Conservation (phyloP, 345 rosid species). For the Gossypium turneri region DNA sequence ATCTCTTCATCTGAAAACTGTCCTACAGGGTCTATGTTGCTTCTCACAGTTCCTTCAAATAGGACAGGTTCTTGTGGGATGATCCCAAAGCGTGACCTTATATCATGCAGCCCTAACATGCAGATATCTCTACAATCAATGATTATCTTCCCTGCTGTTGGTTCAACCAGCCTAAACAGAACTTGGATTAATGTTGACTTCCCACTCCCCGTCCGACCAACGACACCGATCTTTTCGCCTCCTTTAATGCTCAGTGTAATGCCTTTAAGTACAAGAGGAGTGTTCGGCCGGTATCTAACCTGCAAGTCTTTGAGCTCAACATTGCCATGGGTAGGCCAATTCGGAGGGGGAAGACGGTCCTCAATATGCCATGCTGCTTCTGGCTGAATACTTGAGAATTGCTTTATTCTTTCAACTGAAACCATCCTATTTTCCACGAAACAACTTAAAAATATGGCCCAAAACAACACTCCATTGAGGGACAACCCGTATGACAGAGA, state of each 20-base stretch:
- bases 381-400: conserved; percentile 66
- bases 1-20: conserved; percentile 78
- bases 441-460: conserved; percentile 77
- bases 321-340: conserved; percentile 74
- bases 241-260: conserved; percentile 66
- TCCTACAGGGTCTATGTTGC: conserved; percentile 83
- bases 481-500: conserved; percentile 91
- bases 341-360: conserved; percentile 58
- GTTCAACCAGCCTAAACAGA: conserved; percentile 85
- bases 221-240: conserved; percentile 89
- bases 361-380: conserved; percentile 77
- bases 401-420: conserved; percentile 88
- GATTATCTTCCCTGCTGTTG: conserved; percentile 68
- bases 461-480: conserved; percentile 75
- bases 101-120: conserved; percentile 75
- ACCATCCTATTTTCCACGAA: conserved; percentile 91
- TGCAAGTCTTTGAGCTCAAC: conserved; percentile 74
- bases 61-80: conserved; percentile 97
- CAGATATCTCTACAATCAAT: conserved; percentile 80
- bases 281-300: conserved; percentile 83
- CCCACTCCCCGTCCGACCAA: conserved; percentile 96
- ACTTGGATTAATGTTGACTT: conserved; percentile 91
- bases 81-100: conserved; percentile 86
- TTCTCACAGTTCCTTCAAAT: conserved; percentile 93
- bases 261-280: conserved; percentile 86